Evolutionary conservation across 495 filamentous ascomycete species (phyloP).

Genomic region (Podospora appendiculata): DNA sequence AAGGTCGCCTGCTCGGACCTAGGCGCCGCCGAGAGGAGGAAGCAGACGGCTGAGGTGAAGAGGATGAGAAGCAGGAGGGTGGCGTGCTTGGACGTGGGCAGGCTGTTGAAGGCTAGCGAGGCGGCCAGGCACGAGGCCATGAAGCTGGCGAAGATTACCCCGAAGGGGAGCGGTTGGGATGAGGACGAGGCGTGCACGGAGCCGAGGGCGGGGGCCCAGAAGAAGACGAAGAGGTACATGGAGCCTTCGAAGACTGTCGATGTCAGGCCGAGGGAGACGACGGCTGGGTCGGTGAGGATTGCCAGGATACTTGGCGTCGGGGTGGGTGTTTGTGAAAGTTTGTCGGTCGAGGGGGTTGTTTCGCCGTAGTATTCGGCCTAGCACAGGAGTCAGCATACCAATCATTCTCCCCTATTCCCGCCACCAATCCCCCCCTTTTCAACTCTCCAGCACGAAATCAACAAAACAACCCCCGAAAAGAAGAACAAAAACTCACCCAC

Average conservation of each 20-base stretch:
- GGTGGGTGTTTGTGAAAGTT: background rate
- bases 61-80: constrained; percentile 29
- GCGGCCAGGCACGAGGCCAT: constrained; percentile 49
- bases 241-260: constrained; percentile 50
- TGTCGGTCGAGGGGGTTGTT: constrained; percentile 4
- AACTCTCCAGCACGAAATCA: background rate
- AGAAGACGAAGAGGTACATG: constrained; percentile 55
- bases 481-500: constrained; percentile 35
- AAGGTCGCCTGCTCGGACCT: constrained; percentile 37
- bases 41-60: constrained; percentile 26
- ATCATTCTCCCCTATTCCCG: background rate
- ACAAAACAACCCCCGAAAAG: background rate
- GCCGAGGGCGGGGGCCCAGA: constrained; percentile 45
- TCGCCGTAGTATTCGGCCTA: constrained; percentile 43
- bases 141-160: constrained; percentile 49
- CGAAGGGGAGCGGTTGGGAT: constrained; percentile 37
- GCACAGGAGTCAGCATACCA: constrained; percentile 1
- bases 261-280: constrained; percentile 37
- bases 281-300: constrained; percentile 25
- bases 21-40: constrained; percentile 30
- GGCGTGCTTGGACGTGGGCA: constrained; percentile 20
- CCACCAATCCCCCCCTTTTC: background rate
- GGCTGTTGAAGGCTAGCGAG: constrained; percentile 33
- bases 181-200: constrained; percentile 21
- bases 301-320: constrained; percentile 6